Evolutionary conservation across 2,329 filamentous ascomycete species (phyloP).

Genomic region (Sclerotinia subarctica): DNA sequence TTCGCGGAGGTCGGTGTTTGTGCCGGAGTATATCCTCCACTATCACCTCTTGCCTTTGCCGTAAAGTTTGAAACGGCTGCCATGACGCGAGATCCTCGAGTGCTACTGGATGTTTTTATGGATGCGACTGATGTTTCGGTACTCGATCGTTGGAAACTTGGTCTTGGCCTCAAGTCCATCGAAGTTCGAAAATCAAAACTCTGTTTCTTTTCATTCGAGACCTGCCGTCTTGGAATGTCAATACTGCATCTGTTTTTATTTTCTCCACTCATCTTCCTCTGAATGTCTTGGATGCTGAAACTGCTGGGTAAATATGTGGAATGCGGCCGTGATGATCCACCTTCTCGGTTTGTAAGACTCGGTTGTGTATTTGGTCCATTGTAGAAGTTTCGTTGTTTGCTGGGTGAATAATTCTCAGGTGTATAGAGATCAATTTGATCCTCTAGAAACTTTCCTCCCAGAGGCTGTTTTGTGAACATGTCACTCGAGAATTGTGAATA

Average conservation of each 20-base stretch:
- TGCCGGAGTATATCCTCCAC: slow-evolving; percentile 5
- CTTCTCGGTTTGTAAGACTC: slow-evolving; percentile 31
- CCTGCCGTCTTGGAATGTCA: slow-evolving; percentile 29
- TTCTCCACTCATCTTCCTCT: slow-evolving; percentile 32
- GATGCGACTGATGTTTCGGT: slow-evolving; percentile 34
- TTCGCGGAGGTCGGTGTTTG: slow-evolving; percentile 35
- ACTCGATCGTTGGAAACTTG: slow-evolving; percentile 32
- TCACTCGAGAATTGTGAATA: slow-evolving; percentile 69
- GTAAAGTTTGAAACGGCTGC: slow-evolving; percentile 63
- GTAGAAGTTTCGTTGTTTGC: slow-evolving; percentile 37
- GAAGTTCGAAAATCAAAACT: slow-evolving; percentile 16
- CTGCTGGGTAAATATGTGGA: slow-evolving; percentile 38
- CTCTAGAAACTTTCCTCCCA: slow-evolving; percentile 38
- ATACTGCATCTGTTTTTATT: slow-evolving; percentile 31
- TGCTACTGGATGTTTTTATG: slow-evolving; percentile 39
- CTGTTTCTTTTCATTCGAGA: slow-evolving; percentile 27
- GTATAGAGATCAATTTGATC: slow-evolving; percentile 39
- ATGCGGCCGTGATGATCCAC: slow-evolving; percentile 31
- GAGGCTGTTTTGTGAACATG: slow-evolving; percentile 41
- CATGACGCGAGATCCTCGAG: slow-evolving; percentile 56
- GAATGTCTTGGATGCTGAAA: slow-evolving; percentile 39
- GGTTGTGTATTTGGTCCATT: slow-evolving; percentile 31
- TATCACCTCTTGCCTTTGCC: slow-evolving; percentile 45
- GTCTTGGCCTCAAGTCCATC: slow-evolving; percentile 19
- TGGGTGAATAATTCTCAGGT: slow-evolving; percentile 35